Evolutionary conservation across 2,329 filamentous ascomycete species (phyloP).

Genomic region (Ceratocystiopsis brevicomis): DNA sequence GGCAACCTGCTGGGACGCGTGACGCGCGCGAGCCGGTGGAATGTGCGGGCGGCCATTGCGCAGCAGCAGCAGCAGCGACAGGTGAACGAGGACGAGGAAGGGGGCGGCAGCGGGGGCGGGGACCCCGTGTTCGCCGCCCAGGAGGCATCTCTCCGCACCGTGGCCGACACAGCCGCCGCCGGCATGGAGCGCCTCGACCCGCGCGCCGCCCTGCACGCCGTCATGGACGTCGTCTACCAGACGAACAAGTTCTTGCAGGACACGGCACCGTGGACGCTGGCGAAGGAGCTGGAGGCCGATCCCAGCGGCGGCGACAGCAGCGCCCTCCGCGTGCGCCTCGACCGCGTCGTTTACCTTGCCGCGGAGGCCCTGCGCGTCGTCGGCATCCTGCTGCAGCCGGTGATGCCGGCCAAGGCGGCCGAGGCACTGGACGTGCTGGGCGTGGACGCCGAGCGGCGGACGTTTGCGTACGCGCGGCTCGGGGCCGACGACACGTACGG

Average conservation of each 20-base stretch:
- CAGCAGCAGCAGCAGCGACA: slow-evolving; percentile 4
- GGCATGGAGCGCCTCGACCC: slow-evolving; percentile 48
- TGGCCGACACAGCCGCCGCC: slow-evolving; percentile 23
- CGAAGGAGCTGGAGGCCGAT: slow-evolving; percentile 34
- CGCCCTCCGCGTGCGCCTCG: slow-evolving; percentile 20
- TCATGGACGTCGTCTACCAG: slow-evolving; percentile 45
- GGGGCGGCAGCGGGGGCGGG: too few species aligned
- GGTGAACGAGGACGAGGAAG: too few species aligned
- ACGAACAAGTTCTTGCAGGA: slow-evolving; percentile 49
- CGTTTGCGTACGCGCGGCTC: slow-evolving; percentile 39
- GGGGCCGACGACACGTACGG: slow-evolving; percentile 57
- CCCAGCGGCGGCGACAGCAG: slow-evolving; percentile 14
- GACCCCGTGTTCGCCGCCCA: neutral
- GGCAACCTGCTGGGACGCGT: slow-evolving; percentile 66
- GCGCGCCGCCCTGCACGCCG: slow-evolving; percentile 41
- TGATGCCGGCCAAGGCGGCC: slow-evolving; percentile 64
- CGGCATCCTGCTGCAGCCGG: slow-evolving; percentile 74
- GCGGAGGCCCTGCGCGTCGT: slow-evolving; percentile 61
- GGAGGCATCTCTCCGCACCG: slow-evolving; percentile 3
- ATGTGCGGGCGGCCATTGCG: slow-evolving; percentile 38
- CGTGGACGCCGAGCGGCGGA: slow-evolving; percentile 43
- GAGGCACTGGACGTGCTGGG: slow-evolving; percentile 60
- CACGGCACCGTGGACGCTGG: slow-evolving; percentile 48
- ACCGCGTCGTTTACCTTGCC: slow-evolving; percentile 47
- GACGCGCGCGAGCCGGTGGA: slow-evolving; percentile 50